Conservation (phyloP, 2,329 filamentous ascomycete species). For the Cladosporium colombiae region DNA sequence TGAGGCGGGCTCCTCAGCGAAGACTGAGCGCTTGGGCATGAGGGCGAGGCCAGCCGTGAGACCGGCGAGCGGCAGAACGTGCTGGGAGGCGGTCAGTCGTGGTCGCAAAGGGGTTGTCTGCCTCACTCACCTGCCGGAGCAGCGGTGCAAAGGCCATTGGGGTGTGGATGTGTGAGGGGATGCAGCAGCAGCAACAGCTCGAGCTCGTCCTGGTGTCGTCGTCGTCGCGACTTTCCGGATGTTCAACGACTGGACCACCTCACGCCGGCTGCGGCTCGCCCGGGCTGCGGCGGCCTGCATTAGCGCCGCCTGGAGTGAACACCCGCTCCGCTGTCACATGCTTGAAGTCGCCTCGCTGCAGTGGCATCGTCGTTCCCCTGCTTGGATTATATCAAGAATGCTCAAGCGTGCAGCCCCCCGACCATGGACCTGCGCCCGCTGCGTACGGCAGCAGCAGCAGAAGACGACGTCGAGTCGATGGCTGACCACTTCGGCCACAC, state of each 20-base stretch:
- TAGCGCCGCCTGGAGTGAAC: slow-evolving; percentile 9
- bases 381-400: slow-evolving; percentile 7
- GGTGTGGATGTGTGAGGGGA: slow-evolving; percentile 24
- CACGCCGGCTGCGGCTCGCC: slow-evolving; percentile 2
- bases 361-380: neutral
- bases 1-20: slow-evolving; percentile 50
- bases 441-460: slow-evolving; percentile 15
- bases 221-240: slow-evolving; percentile 17
- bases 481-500: slow-evolving; percentile 3
- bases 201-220: slow-evolving; percentile 6
- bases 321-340: slow-evolving; percentile 16
- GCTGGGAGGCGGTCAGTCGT: slow-evolving; percentile 41
- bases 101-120: neutral
- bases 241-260: neutral
- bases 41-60: slow-evolving; percentile 49
- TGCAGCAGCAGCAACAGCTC: slow-evolving; percentile 24
- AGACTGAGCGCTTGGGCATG: slow-evolving; percentile 46
- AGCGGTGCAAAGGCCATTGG: slow-evolving; percentile 56
- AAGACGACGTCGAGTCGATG: neutral
- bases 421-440: slow-evolving; percentile 20
- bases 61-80: slow-evolving; percentile 51
- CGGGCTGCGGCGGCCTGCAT: slow-evolving; percentile 8
- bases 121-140: slow-evolving; percentile 51
- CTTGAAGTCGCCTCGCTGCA: neutral
- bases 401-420: slow-evolving; percentile 13